Evolutionary conservation across 1,139 yeast genomes (phyloP).

Genomic region (Pneumocystis canis): DNA sequence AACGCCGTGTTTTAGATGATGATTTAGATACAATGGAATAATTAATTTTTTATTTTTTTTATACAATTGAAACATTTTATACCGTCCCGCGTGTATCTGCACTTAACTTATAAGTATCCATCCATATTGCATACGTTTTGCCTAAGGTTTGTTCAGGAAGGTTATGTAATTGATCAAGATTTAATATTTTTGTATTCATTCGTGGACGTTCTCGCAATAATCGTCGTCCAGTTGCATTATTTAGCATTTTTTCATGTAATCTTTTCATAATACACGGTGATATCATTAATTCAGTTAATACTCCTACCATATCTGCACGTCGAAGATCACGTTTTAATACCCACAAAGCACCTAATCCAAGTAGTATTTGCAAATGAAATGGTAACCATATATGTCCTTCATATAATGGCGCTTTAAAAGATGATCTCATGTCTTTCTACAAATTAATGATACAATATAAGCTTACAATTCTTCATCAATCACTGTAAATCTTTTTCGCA

Average conservation of each 20-base stretch:
- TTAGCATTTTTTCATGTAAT: constrained; percentile 58
- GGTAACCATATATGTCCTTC: neutral
- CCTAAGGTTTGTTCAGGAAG: constrained; percentile 70
- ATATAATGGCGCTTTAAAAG: too few relatives aligned
- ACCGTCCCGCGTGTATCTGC: constrained; percentile 86
- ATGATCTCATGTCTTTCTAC: too few relatives aligned
- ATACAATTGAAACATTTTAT: too few relatives aligned
- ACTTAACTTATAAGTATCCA: constrained; percentile 72
- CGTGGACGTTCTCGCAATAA: constrained; percentile 69
- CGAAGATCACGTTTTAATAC: constrained; percentile 8
- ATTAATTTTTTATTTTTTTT: too few relatives aligned
- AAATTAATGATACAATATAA: too few relatives aligned
- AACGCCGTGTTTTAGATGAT: constrained; percentile 2
- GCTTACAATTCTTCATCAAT: too few relatives aligned
- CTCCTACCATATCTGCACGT: constrained; percentile 64
- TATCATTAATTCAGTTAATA: constrained; percentile 87
- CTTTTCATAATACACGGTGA: constrained; percentile 47
- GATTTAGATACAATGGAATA: too few relatives aligned
- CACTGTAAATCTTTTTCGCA: too few relatives aligned
- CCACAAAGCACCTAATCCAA: neutral
- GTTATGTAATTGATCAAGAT: constrained; percentile 44
- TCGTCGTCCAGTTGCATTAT: constrained; percentile 59
- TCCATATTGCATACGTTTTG: constrained; percentile 61
- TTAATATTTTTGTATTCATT: constrained; percentile 57
- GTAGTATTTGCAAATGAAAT: neutral